Evolutionary conservation across 108 stramenopile genomes (phyloP), one percentile per base, ranked within the genome.

Genomic region (Cylindrotheca fusiformis): DNA sequence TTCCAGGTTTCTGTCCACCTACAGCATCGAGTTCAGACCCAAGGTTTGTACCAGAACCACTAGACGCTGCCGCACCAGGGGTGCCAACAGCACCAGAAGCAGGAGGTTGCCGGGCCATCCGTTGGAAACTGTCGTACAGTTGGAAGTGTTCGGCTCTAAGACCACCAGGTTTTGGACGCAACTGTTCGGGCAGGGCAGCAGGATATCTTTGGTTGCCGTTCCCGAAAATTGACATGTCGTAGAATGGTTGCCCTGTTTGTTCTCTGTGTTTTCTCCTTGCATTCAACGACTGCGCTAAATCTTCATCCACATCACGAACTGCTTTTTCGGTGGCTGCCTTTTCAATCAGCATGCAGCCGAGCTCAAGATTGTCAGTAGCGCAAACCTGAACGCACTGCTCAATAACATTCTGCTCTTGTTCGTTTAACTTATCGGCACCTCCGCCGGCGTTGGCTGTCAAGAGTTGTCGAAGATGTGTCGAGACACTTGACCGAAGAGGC

Each of bases 271-370:
- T 92, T 36, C 86, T 80, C 5, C 97, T 76, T 4, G 78, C 65
- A 22, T 77, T 79, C 22, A 96, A 67, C 25, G 86, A 72, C 30
- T 72, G 58, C 0, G 86, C 77, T 10, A 99, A 60, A 1, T 86
- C 81, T 63, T 97, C 95, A 60, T 98, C 97, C 24, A 97, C 82
- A 60, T 99, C 98, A 6, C 96, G 81, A 51, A 96, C 87, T 1
- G 98, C 97, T 80, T 97, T 98, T 67, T 98, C 98, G 2, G 94
- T 98, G 12, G 99, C 97, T 1, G 99, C 99, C 83, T 98, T 97
- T 75, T 99, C 99, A 58, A 99, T 98, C 30, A 99, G 79, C 83
- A 91, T 91, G 68, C 96, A 97, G 17, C 99, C 97, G 20, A 99
- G 74, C 63, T 98, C 98, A 20, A 98, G 67, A 66, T 99, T 99